Evolutionary conservation across 2,329 filamentous ascomycete species (phyloP), one percentile per base, ranked within the genome.

Genomic region (Aspergillus quadricinctus): DNA sequence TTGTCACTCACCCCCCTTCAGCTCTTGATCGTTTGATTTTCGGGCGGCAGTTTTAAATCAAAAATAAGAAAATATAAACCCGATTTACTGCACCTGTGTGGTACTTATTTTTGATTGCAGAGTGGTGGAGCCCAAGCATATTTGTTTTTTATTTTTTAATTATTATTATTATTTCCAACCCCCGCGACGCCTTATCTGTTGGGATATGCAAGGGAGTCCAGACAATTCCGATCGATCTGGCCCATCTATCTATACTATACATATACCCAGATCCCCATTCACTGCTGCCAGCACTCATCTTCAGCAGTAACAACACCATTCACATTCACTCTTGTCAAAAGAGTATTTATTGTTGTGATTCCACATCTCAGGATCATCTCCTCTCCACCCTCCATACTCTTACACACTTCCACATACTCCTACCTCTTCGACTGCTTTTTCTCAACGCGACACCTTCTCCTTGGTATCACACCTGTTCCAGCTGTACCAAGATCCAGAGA

Each of bases 201-300:
- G 61, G 63, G 57, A 60, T 35, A 61, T 63, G 63, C 63, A 65
- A 65, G 63, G 63, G 62, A 65, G 63, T 65, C 63, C 60, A 64
- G 61, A 58, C 61, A 45, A 53, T 59, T 54, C 56, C 62, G 62
- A 64, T 64, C 61, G 59, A 64, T 64, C 61, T 64, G 61, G 61
- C 54, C 56, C 56, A 55, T 59, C 46, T 48, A 52, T 53, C 45
- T 43, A 55, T 55, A n/a, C n/a, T n/a, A 56, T 35, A 35, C 11
- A 35, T 35, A 35, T 35, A 35, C 31, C 14, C 54, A 56, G 46
- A 56, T 49, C 52, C 45, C 40, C 27, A 28, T 41, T 41, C 11
- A 49, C 27, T 51, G 37, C 50, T 37, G 23, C 29, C 49, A 50
- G 8, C 14, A 49, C 28, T 53, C 56, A 54, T 52, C 56, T 51